These are phyloP conservation scores for Podaxis sp. DNA, from an alignment of 768 basidiomycete genomes.

Conservation along the genomic window DNA sequence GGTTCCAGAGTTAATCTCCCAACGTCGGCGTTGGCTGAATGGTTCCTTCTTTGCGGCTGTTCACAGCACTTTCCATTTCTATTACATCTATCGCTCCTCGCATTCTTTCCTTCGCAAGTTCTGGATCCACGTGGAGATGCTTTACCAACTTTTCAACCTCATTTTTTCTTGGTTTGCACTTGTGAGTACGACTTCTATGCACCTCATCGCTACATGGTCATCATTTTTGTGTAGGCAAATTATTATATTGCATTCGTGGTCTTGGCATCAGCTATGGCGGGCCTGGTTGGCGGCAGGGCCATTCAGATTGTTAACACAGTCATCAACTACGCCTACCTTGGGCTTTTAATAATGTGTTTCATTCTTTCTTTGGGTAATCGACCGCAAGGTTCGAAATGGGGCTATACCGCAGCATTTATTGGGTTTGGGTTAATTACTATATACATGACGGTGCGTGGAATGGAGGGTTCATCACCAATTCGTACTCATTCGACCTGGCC, in stretches of 20 bases:
- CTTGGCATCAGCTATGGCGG: slow-evolving; percentile 73
- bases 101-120: slow-evolving; percentile 82
- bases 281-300: slow-evolving; percentile 43
- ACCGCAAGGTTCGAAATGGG: slow-evolving; percentile 87
- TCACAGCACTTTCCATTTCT: slow-evolving; percentile 89
- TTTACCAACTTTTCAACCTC: slow-evolving; percentile 88
- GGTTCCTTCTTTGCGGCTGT: slow-evolving; percentile 98
- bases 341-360: slow-evolving; percentile 84
- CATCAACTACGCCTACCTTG: slow-evolving; percentile 86
- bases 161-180: slow-evolving; percentile 92
- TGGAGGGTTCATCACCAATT: neutral
- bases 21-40: slow-evolving; percentile 95
- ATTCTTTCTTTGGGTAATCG: slow-evolving; percentile 87
- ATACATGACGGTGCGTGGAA: slow-evolving; percentile 84
- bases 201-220: neutral
- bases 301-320: slow-evolving; percentile 74
- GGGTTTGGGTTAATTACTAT: slow-evolving; percentile 89
- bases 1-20: slow-evolving; percentile 92
- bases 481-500: neutral
- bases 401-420: slow-evolving; percentile 81
- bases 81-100: slow-evolving; percentile 91
- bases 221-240: slow-evolving; percentile 56
- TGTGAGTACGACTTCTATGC: slow-evolving; percentile 36
- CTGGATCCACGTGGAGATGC: slow-evolving; percentile 92
- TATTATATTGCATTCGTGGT: slow-evolving; percentile 89